Evolutionary conservation across 2,329 filamentous ascomycete genomes (phyloP).

Genomic region (Scedosporium minutisporum): DNA sequence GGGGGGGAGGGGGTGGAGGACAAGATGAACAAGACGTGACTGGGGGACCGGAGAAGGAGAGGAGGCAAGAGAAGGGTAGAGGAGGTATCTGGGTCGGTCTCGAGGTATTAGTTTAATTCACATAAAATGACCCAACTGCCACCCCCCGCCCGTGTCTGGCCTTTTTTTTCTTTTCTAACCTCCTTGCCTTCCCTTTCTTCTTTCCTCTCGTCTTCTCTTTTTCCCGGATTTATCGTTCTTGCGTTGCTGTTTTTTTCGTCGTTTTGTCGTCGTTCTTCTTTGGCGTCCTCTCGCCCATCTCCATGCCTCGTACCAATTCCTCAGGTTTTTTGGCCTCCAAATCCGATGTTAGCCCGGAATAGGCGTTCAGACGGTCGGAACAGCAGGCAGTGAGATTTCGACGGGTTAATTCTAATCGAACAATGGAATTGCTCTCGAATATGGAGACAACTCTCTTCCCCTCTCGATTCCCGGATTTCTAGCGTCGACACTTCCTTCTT

Average conservation of each 20-base stretch:
- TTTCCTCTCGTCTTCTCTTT: conserved; percentile 5
- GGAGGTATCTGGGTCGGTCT: conserved; percentile 1
- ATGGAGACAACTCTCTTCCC: not conserved
- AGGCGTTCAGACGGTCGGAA: not conserved
- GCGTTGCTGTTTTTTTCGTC: conserved; percentile 2
- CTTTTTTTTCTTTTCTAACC: conserved; percentile 12
- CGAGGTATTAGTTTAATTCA: conserved; percentile 9
- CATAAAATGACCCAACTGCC: conserved; percentile 19
- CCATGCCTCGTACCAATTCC: not conserved
- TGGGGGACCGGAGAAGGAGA: not conserved
- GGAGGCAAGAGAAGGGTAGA: not conserved
- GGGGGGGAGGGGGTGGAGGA: not conserved
- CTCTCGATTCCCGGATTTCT: not conserved
- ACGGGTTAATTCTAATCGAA: not conserved
- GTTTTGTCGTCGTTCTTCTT: not conserved
- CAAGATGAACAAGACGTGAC: not conserved
- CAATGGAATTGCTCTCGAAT: not conserved
- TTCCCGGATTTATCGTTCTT: conserved; percentile 6
- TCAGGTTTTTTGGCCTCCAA: not conserved
- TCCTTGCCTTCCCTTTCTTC: conserved; percentile 8
- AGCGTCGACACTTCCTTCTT: not conserved
- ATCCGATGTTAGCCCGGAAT: not conserved
- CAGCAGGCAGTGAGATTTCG: not conserved
- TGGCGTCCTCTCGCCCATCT: not conserved
- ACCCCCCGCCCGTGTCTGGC: conserved; percentile 19